Evolutionary conservation across 192 early-diverging fungal species (phyloP).

Genomic region (Podila minutissima): DNA sequence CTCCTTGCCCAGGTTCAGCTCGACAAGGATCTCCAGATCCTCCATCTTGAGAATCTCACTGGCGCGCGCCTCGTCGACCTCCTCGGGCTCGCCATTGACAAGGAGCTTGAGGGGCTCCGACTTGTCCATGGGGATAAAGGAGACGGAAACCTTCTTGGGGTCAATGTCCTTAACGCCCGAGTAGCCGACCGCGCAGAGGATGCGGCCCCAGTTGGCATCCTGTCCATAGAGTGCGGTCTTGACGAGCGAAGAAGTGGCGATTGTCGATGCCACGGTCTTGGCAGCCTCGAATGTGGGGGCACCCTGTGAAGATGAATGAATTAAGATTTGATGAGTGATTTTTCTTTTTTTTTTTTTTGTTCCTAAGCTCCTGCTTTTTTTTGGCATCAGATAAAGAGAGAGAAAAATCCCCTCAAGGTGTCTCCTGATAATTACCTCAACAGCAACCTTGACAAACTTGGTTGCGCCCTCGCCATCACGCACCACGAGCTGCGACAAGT

Average conservation of each 20-base stretch:
- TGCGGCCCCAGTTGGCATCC: constrained; percentile 99
- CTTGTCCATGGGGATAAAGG: constrained; percentile 75
- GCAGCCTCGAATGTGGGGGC: constrained; percentile 79
- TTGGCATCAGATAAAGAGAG: neutral
- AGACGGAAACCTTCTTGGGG: constrained; percentile 78
- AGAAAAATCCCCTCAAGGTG: neutral
- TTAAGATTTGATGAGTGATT: neutral
- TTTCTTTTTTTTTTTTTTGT: neutral
- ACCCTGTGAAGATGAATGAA: constrained; percentile 56
- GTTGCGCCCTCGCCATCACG: constrained; percentile 98
- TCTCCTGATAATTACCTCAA: constrained; percentile 62
- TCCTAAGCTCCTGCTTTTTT: no score
- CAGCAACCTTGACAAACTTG: constrained; percentile 93
- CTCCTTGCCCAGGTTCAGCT: constrained; percentile 79
- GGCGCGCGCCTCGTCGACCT: constrained; percentile 85
- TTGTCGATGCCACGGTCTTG: constrained; percentile 84
- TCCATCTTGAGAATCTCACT: constrained; percentile 85
- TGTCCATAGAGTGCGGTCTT: constrained; percentile 97
- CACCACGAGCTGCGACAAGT: constrained; percentile 90
- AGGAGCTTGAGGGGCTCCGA: constrained; percentile 75
- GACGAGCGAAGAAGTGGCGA: constrained; percentile 92
- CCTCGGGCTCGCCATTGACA: constrained; percentile 80
- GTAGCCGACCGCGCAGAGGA: constrained; percentile 93
- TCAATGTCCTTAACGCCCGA: constrained; percentile 75
- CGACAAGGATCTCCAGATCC: constrained; percentile 84